phyloP scores from a whole-genome alignment of 2,329 filamentous ascomycete species.

The Alternaria dauci region DNA sequence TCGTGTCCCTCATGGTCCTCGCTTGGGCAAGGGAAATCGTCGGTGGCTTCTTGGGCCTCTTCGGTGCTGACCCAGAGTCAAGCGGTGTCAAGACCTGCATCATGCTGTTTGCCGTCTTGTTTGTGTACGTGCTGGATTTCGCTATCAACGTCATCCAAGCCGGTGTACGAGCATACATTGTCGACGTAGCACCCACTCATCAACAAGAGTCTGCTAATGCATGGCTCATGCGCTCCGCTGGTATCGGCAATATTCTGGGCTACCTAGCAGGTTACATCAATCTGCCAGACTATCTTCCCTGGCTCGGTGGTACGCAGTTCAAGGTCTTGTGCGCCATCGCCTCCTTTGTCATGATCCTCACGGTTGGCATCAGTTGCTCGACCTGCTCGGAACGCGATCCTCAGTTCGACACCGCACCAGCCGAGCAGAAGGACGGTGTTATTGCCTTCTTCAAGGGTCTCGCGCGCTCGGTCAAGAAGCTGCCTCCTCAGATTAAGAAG shows the following conservation, averaged over 20 bases:
- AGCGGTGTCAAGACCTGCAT: conserved; percentile 69
- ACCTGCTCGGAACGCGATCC: conserved; percentile 83
- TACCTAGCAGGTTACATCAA: conserved; percentile 88
- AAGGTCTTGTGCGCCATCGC: conserved; percentile 90
- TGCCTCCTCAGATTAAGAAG: conserved; percentile 82
- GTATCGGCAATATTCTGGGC: conserved; percentile 88
- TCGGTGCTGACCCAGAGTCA: conserved; percentile 74
- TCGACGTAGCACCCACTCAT: conserved; percentile 89
- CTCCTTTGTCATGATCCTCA: conserved; percentile 73
- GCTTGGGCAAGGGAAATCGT: conserved; percentile 66
- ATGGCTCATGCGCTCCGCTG: conserved; percentile 88
- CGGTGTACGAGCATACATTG: conserved; percentile 87
- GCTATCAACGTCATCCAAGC: conserved; percentile 97
- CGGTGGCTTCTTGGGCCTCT: conserved; percentile 70
- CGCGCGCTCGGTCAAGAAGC: conserved; percentile 75
- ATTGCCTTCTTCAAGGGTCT: conserved; percentile 82
- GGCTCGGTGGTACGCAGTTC: conserved; percentile 88
- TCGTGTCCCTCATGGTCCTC: conserved; percentile 59
- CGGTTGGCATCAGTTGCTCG: conserved; percentile 73
- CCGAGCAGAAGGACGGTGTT: conserved; percentile 66
- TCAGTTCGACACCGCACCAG: conserved; percentile 70
- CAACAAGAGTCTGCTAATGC: conserved; percentile 95
- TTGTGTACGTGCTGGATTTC: conserved; percentile 92
- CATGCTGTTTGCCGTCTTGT: conserved; percentile 81
- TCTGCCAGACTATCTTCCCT: conserved; percentile 76